These are phyloP conservation scores for Chaetomium strumarium DNA, from an alignment of 2,329 filamentous ascomycete genomes.

Conservation along the genomic window DNA sequence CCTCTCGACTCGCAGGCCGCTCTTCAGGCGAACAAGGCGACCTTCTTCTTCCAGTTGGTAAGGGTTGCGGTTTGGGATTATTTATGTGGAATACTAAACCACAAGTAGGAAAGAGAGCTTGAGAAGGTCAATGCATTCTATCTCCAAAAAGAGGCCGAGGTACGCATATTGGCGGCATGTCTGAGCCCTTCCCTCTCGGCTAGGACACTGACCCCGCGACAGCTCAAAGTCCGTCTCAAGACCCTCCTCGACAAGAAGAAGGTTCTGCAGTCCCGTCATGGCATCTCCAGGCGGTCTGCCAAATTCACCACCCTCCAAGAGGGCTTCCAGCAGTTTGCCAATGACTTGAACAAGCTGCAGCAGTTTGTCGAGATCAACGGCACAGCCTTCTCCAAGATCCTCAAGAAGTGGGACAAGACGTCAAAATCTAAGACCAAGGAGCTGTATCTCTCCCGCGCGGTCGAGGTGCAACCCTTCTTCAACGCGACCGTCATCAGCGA, in stretches of 20 bases:
- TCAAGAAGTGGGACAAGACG: slow-evolving; percentile 99
- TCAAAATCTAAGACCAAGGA: slow-evolving; percentile 99
- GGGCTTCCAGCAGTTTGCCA: slow-evolving; percentile 94
- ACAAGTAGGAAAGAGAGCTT: slow-evolving; percentile 78
- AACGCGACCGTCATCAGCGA: slow-evolving; percentile 96
- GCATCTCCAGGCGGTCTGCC: slow-evolving; percentile 78
- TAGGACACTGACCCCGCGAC: slow-evolving; percentile 15
- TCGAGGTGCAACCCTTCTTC: slow-evolving; percentile 97
- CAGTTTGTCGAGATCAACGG: slow-evolving; percentile 99
- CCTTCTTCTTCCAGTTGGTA: slow-evolving; percentile 97
- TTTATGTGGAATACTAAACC: slow-evolving; percentile 34
- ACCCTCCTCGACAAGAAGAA: slow-evolving; percentile 94
- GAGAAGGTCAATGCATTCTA: slow-evolving; percentile 99
- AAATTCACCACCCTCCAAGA: slow-evolving; percentile 94
- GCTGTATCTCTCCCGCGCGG: slow-evolving; percentile 88
- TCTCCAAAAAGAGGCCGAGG: slow-evolving; percentile 95
- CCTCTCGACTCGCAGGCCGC: slow-evolving; percentile 74
- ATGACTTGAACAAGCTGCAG: slow-evolving; percentile 93
- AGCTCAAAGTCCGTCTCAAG: slow-evolving; percentile 90
- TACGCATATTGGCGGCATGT: slow-evolving; percentile 41
- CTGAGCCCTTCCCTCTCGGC: background rate
- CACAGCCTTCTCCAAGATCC: slow-evolving; percentile 94
- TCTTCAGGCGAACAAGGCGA: slow-evolving; percentile 93
- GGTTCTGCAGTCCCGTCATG: slow-evolving; percentile 75
- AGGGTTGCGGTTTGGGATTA: slow-evolving; percentile 26